Evolutionary conservation across 352 stramenopile genomes (phyloP).

Genomic region (Phytophthora sp.): DNA sequence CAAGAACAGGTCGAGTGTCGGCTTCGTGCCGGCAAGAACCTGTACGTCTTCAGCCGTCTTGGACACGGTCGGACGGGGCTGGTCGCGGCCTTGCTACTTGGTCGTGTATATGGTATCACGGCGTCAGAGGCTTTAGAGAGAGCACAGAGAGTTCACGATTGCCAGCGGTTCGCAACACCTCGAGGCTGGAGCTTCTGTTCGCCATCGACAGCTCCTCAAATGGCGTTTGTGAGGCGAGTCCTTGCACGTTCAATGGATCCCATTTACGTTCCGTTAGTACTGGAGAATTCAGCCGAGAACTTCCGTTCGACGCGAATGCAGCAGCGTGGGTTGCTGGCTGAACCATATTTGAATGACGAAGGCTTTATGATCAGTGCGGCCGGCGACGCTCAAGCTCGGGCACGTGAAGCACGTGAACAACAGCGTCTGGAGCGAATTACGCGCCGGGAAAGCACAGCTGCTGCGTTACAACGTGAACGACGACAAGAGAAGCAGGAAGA

Average conservation of each 20-base stretch:
- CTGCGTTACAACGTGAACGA: constrained; percentile 40
- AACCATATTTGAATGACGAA: constrained; percentile 48
- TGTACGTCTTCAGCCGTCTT: constrained; percentile 79
- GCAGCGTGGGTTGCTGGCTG: constrained; percentile 56
- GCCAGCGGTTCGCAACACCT: constrained; percentile 37
- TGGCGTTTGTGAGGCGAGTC: constrained; percentile 49
- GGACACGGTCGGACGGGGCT: constrained; percentile 77
- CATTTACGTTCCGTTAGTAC: constrained; percentile 67
- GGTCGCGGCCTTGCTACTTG: constrained; percentile 70
- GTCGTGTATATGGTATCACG: constrained; percentile 70
- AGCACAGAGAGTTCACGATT: constrained; percentile 73
- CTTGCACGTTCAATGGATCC: constrained; percentile 59
- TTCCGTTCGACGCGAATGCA: constrained; percentile 56
- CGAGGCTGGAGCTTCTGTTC: constrained; percentile 48
- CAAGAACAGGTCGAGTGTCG: constrained; percentile 48
- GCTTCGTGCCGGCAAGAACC: constrained; percentile 55
- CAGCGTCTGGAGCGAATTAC: constrained; percentile 50
- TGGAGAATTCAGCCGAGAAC: constrained; percentile 44
- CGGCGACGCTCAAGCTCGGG: constrained; percentile 32
- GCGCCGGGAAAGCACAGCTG: constrained; percentile 46
- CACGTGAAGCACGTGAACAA: constrained; percentile 39
- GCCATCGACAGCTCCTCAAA: constrained; percentile 53
- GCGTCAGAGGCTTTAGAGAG: constrained; percentile 65
- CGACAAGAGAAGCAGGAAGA: constrained; percentile 24
- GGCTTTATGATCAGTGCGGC: constrained; percentile 65